A percentile compares a stretch with the other conserved stretches of the same genome.
Evolutionary conservation across 164 flowering plant genomes (phyloP).

Genomic region (Buxus sempervirens): DNA sequence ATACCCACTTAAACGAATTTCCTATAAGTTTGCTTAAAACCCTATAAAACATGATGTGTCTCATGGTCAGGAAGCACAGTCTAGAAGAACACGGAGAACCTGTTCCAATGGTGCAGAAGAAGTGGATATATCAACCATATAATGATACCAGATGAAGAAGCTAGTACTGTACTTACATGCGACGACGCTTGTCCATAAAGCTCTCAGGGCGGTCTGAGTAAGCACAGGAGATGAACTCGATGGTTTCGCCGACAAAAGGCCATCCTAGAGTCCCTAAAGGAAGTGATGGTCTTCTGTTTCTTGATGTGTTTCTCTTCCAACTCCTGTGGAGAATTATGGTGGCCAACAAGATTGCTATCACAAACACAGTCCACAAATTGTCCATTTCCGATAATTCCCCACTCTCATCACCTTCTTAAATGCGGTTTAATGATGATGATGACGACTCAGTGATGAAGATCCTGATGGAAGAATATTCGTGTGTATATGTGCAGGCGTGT

Average conservation of each 20-base stretch:
- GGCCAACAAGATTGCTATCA: constrained; percentile 21
- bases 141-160: neutral
- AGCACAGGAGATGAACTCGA: constrained; percentile 82
- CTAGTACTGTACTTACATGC: constrained; percentile 39
- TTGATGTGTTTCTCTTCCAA: constrained; percentile 17
- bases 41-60: no score
- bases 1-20: no score
- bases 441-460: neutral
- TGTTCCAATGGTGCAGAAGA: neutral
- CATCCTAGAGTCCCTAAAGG: constrained; percentile 79
- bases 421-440: constrained; percentile 6
- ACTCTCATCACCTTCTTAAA: constrained; percentile 15
- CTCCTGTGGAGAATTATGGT: constrained; percentile 25
- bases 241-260: constrained; percentile 87
- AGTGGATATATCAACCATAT: neutral
- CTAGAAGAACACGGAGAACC: neutral
- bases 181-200: constrained; percentile 83
- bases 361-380: constrained; percentile 26
- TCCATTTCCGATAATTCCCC: constrained; percentile 19
- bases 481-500: constrained; percentile 4
- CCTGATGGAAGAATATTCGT: neutral
- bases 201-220: constrained; percentile 74
- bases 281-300: constrained; percentile 20
- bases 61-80: no score
- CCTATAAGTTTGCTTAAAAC: no score